These are phyloP conservation scores for Candida easanensis DNA, from an alignment of 805 yeast genomes.

Conservation along the genomic window DNA sequence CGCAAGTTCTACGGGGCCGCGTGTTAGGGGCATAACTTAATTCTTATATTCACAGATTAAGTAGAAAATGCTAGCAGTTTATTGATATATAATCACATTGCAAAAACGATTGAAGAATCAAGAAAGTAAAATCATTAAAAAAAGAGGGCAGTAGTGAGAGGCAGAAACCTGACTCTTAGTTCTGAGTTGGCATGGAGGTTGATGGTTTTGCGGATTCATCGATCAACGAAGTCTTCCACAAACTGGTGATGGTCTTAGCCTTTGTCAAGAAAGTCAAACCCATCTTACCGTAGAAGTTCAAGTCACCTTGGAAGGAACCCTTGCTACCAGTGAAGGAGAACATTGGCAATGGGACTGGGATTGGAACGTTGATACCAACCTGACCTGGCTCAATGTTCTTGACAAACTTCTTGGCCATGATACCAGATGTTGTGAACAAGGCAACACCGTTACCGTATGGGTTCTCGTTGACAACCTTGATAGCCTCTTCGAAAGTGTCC, in stretches of 20 bases:
- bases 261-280: constrained; percentile 71
- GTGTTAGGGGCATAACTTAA: too few relatives aligned
- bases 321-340: constrained; percentile 76
- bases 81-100: too few relatives aligned
- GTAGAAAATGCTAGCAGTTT: too few relatives aligned
- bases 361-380: constrained; percentile 76
- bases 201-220: constrained; percentile 51
- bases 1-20: too few relatives aligned
- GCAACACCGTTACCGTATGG: constrained; percentile 73
- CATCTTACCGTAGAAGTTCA: constrained; percentile 78
- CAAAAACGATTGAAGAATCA: too few relatives aligned
- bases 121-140: too few relatives aligned
- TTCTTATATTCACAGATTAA: too few relatives aligned
- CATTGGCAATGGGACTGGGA: constrained; percentile 81
- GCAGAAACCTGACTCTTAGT: constrained; percentile 23
- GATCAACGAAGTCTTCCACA: constrained; percentile 58
- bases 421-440: constrained; percentile 66
- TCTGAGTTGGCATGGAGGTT: constrained; percentile 68
- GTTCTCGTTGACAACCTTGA: constrained; percentile 56
- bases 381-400: constrained; percentile 70
- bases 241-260: constrained; percentile 69
- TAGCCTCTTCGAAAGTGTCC: constrained; percentile 70
- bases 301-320: constrained; percentile 73
- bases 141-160: too few relatives aligned
- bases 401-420: constrained; percentile 68